These are phyloP conservation scores for Ormosia emarginata DNA, from an alignment of 306 rosid species.

Conservation along the genomic window DNA sequence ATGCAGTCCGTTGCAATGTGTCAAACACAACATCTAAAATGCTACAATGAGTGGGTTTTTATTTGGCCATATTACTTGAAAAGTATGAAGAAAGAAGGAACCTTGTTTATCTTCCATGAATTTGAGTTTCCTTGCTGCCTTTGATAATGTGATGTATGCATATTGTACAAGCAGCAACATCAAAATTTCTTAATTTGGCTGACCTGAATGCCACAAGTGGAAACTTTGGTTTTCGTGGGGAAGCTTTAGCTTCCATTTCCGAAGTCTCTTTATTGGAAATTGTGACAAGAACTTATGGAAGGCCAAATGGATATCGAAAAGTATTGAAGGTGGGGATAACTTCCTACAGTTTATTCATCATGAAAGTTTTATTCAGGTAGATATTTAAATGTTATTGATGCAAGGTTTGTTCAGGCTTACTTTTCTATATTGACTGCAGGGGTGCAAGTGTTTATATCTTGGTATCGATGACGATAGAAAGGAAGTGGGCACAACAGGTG, in stretches of 20 bases:
- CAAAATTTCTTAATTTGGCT: constrained; percentile 58
- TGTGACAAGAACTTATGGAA: constrained; percentile 74
- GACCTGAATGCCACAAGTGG: constrained; percentile 40
- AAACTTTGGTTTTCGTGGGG: constrained; percentile 90
- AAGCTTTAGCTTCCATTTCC: constrained; percentile 91
- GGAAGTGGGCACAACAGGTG: constrained; percentile 91
- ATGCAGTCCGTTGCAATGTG: not conserved
- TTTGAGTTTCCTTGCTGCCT: constrained; percentile 27
- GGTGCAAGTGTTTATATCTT: constrained; percentile 80
- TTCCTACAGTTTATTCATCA: not conserved
- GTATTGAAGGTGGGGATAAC: constrained; percentile 65
- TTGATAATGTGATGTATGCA: constrained; percentile 4
- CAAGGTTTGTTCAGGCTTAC: constrained; percentile 23
- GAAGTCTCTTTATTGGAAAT: constrained; percentile 81
- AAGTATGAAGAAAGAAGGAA: not conserved
- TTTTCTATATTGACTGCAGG: constrained; percentile 49
- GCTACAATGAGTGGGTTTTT: not conserved
- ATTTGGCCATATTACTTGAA: not conserved
- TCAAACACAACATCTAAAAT: not conserved
- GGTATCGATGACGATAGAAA: constrained; percentile 79
- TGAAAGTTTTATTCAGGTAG: constrained; percentile 13
- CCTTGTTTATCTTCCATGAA: constrained; percentile 15
- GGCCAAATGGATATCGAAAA: constrained; percentile 89
- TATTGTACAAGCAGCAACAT: constrained; percentile 62
- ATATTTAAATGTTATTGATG: constrained; percentile 28